Evolutionary conservation across 257 asterid genomes (phyloP), one percentile per base, ranked within the genome.

Genomic region (Datura wrightii): DNA sequence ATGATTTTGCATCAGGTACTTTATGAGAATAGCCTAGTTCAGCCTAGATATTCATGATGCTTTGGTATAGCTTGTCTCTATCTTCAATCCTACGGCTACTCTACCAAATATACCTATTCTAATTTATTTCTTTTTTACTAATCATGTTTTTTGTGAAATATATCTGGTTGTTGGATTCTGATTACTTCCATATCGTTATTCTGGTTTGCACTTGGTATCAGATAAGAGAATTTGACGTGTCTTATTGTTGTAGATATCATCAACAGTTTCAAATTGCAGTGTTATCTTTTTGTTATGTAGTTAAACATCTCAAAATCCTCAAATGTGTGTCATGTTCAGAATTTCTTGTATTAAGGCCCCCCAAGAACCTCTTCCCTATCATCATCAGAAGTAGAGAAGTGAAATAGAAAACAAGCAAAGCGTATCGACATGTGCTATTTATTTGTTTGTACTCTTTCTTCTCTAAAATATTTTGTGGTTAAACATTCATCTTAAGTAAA

Each of bases 1-100:
- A 93, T 93, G 97, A 93, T 93, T 70, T 85, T 93, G 93, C 97
- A 93, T 89, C 97, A 93, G 97, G 95, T 93, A 85, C 46, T 3
- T 50, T 66, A 15, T 79, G 50, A 19, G 55, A 19, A 41, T 56
- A 52, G 3, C n/a, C 36, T 79, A 48, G 54, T 14, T 76, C 60
- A 34, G 41, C 48, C 56, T 71, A 41, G 11, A 39, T 59, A 16
- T 58, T 79, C 16, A 37, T 18, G 19, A 37, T 3, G 13, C 42
- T 48, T 48, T 53, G 44, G 14, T 11, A 5, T 63, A 11, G 2
- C n/a, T 80, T 37, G 14, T 80, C 53, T 55, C 50, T 6, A 54
- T 31, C 31, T 15, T 36, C 46, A 4, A 31, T 53, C 82, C 19
- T 18, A 60, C 5, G 24, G 31, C 31, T 24, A 24, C 31, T 24